phyloP scores from a whole-genome alignment of 2,329 filamentous ascomycete species.

The Neurospora sp. region DNA sequence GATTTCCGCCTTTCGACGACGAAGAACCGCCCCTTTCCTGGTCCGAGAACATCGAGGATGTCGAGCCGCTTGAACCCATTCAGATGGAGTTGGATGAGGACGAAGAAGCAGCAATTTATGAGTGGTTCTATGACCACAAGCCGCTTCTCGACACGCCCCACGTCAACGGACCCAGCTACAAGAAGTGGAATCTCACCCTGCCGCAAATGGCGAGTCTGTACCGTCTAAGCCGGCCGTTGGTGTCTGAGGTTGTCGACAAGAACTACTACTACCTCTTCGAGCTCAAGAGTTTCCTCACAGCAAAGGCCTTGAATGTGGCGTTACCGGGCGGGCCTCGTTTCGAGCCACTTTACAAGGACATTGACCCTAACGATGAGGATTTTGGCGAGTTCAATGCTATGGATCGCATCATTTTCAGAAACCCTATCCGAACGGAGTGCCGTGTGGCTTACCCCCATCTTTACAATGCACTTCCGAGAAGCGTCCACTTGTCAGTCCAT shows the following conservation, averaged over 20 bases:
- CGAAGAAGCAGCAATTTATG: slow-evolving; percentile 81
- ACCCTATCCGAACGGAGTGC: slow-evolving; percentile 90
- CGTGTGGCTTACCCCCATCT: slow-evolving; percentile 89
- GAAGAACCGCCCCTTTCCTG: slow-evolving; percentile 95
- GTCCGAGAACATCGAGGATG: slow-evolving; percentile 98
- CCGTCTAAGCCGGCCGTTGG: slow-evolving; percentile 77
- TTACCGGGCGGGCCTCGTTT: slow-evolving; percentile 96
- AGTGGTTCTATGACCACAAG: slow-evolving; percentile 96
- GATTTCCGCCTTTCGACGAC: slow-evolving; percentile 96
- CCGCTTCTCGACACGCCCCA: slow-evolving; percentile 85
- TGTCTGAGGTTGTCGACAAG: slow-evolving; percentile 87
- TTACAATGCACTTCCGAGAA: slow-evolving; percentile 92
- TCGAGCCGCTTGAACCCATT: slow-evolving; percentile 93
- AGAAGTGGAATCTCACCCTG: slow-evolving; percentile 83
- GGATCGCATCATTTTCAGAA: slow-evolving; percentile 96
- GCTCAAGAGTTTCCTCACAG: slow-evolving; percentile 85
- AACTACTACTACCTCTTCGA: slow-evolving; percentile 99
- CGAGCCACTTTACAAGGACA: slow-evolving; percentile 95
- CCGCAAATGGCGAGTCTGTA: slow-evolving; percentile 96
- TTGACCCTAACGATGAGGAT: slow-evolving; percentile 97
- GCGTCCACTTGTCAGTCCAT: slow-evolving; percentile 88
- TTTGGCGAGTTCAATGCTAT: slow-evolving; percentile 99
- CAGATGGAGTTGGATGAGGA: slow-evolving; percentile 96
- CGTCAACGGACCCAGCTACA: slow-evolving; percentile 95
- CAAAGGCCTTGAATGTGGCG: slow-evolving; percentile 93